Evolutionary conservation across 495 filamentous ascomycete species (phyloP).

Genomic region (Trichoderma erinaceum): DNA sequence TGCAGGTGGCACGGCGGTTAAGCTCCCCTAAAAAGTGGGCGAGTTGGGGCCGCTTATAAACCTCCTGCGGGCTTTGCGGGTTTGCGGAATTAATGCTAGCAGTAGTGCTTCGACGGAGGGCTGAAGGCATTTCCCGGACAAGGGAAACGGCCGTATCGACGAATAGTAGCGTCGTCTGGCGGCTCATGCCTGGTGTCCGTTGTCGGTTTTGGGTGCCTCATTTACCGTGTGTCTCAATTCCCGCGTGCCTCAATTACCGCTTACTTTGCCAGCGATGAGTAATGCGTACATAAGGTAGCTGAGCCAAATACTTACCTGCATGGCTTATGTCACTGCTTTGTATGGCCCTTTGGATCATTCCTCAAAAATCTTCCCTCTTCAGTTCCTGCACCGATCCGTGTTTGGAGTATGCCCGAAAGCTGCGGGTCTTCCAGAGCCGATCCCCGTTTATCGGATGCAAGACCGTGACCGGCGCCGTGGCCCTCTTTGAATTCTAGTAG

Average conservation of each 20-base stretch:
- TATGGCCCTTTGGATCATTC: background rate
- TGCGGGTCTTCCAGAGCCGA: constrained; percentile 4
- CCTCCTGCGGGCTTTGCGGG: background rate
- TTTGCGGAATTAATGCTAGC: background rate
- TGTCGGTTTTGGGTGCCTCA: background rate
- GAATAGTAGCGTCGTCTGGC: background rate
- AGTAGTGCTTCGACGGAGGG: background rate
- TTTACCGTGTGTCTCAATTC: background rate
- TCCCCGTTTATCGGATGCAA: background rate
- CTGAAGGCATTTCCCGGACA: background rate
- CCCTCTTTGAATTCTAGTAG: background rate
- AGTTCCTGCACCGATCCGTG: background rate
- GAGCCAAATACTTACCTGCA: no score
- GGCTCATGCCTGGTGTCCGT: background rate
- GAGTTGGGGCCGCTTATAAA: constrained; percentile 8
- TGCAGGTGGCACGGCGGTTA: no score
- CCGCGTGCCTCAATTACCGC: background rate
- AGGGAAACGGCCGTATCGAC: background rate
- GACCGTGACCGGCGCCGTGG: background rate
- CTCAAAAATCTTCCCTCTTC: background rate
- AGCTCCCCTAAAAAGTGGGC: constrained; percentile 6
- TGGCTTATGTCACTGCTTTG: no score
- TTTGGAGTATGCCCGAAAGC: background rate
- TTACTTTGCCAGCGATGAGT: background rate
- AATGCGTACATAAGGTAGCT: no score